Evolutionary conservation across 805 yeast genomes (phyloP), one percentile per base, ranked within the genome.

Genomic region (Diddensiella santjacobensis): DNA sequence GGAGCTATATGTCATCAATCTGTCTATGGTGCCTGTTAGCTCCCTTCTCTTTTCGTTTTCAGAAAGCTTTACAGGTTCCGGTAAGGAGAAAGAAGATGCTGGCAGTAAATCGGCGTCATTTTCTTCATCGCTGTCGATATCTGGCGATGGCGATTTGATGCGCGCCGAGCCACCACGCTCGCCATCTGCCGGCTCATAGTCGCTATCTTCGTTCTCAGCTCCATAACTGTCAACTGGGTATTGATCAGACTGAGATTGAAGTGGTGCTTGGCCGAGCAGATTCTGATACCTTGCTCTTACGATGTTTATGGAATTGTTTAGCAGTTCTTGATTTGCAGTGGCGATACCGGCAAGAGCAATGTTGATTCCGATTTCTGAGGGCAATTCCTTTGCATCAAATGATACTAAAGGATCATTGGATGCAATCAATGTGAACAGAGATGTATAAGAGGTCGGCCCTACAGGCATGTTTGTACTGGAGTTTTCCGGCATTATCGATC

Each of bases 341-440:
- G 73, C 69, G 48, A 93, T 70, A 0, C 96, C 88, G 1, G 78
- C 76, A 48, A 78, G 69, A 13, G 83, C 87, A 75, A 83, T 82
- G 40, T 78, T 74, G 19, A 74, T 75, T 48, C 89, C 74, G 0
- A 84, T 71, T 44, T 80, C 79, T 19, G 75, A 76, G 3, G 93
- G 84, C 4, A 93, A 69, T 6, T 78, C 69, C 2, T 87, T 73
- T 47, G 87, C 77, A 62, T 91, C 91, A 60, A 87, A 84, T 33
- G 74, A 74, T 26, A 79, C 74, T 49, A 87, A 68, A 43, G 82
- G 81, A 59, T 83, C 80, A 36, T 70, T 66, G 26, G 80, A 69
- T 35, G 78, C 80, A 11, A 84, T 81, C 50, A 91, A 72, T 22
- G 83, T 78, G 62, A 79, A 93, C 37, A 90, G 68, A 13, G 81